These are phyloP conservation scores for Dothideomycetes sp. DNA, from an alignment of 2,329 filamentous ascomycete genomes.

Conservation along the genomic window DNA sequence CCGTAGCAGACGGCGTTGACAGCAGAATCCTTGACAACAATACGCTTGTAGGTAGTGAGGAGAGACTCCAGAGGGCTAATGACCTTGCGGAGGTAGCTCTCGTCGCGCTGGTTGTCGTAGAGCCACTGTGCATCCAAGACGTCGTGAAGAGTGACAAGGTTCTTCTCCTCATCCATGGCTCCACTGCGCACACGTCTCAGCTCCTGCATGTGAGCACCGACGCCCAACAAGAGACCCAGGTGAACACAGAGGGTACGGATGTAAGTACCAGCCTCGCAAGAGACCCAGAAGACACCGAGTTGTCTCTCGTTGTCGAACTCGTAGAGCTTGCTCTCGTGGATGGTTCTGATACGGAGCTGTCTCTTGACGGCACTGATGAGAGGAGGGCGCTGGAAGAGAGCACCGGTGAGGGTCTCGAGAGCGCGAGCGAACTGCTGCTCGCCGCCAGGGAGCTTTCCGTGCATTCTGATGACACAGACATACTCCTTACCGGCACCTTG, in stretches of 20 bases:
- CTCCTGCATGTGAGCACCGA: slow-evolving; percentile 97
- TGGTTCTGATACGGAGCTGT: slow-evolving; percentile 94
- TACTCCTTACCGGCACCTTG: slow-evolving; percentile 99
- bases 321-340: slow-evolving; percentile 87
- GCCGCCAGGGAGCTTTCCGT: slow-evolving; percentile 89
- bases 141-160: slow-evolving; percentile 88
- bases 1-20: slow-evolving; percentile 98
- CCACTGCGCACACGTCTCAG: slow-evolving; percentile 86
- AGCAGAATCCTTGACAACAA: slow-evolving; percentile 93
- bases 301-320: slow-evolving; percentile 99
- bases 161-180: slow-evolving; percentile 86
- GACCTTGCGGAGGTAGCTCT: slow-evolving; percentile 81
- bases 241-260: slow-evolving; percentile 98
- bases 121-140: slow-evolving; percentile 94
- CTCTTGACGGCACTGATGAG: slow-evolving; percentile 98
- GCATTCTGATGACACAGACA: slow-evolving; percentile 86
- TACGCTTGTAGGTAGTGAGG: slow-evolving; percentile 85
- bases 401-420: slow-evolving; percentile 90
- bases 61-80: slow-evolving; percentile 90
- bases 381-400: slow-evolving; percentile 92
- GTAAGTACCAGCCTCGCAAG: slow-evolving; percentile 96
- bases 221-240: slow-evolving; percentile 65
- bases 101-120: slow-evolving; percentile 91
- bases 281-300: slow-evolving; percentile 97
- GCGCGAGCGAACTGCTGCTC: slow-evolving; percentile 88